A percentile compares a stretch with the other conserved stretches of the same genome.
phyloP scores from a whole-genome alignment of 2,329 filamentous ascomycete genomes.

The Alternaria brassicicola region DNA sequence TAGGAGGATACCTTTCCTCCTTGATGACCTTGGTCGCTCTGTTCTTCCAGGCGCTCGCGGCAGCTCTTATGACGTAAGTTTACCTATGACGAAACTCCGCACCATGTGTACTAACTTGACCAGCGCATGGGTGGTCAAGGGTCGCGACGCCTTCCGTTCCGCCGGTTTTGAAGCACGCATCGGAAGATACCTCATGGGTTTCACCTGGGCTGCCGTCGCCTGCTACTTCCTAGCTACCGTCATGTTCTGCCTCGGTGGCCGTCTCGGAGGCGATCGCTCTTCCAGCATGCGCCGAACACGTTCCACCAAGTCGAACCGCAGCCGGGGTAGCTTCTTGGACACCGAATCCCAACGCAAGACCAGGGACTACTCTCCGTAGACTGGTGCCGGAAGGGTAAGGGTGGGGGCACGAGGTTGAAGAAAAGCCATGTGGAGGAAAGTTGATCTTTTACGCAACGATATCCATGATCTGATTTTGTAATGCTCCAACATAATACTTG shows the following conservation, averaged over 20 bases:
- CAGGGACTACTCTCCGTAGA: slow-evolving; percentile 19
- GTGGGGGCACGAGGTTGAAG: background rate
- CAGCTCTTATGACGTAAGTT: slow-evolving; percentile 76
- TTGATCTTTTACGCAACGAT: slow-evolving; percentile 18
- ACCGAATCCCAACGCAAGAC: slow-evolving; percentile 55
- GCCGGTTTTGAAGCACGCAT: slow-evolving; percentile 64
- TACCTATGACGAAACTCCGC: background rate
- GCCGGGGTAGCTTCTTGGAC: slow-evolving; percentile 61
- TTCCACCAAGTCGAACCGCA: slow-evolving; percentile 52
- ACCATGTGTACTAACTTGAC: slow-evolving; percentile 8
- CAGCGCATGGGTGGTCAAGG: slow-evolving; percentile 71
- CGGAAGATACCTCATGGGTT: slow-evolving; percentile 74
- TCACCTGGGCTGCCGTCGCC: slow-evolving; percentile 75
- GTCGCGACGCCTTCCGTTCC: slow-evolving; percentile 68
- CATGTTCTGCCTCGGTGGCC: slow-evolving; percentile 69
- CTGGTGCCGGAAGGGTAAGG: background rate
- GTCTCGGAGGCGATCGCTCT: slow-evolving; percentile 54
- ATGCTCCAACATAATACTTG: slow-evolving; percentile 8
- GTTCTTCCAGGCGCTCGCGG: slow-evolving; percentile 71
- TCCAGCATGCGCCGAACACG: slow-evolving; percentile 53
- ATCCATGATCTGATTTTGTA: slow-evolving; percentile 27
- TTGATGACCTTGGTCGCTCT: slow-evolving; percentile 64
- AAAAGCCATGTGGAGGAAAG: background rate
- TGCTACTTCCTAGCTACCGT: slow-evolving; percentile 69
- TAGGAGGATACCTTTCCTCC: slow-evolving; percentile 71